Evolutionary conservation across 2,329 filamentous ascomycete genomes (phyloP), one percentile per base, ranked within the genome.

Genomic region (Ophiocordyceps sinensis): DNA sequence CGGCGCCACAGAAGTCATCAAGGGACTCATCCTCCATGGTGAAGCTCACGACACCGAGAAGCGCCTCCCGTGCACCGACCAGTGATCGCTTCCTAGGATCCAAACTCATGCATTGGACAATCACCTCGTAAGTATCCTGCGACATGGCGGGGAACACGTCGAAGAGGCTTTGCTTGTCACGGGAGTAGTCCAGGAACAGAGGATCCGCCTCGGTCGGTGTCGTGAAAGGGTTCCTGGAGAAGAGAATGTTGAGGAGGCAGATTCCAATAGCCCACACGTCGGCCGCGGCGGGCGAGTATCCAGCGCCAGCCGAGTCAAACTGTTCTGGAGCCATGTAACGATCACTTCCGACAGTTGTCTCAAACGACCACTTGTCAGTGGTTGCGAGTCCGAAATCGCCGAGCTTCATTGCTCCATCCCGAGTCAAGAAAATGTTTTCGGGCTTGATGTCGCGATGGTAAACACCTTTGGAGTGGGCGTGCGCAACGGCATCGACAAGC

Each of bases 291-390:
- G 91, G 88, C 42, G 86, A 89, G 65, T 98, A 98, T 44, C 91
- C 91, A 47, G 75, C 77, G 47, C 80, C 81, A 50, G 80, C 77
- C 41, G 88, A 87, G 59, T 96, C 89, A 54, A 91, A 96, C 63
- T 98, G 91, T 64, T 98, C 91, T 5, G 91, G 91, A 42, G 91
- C 88, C 91, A 98, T 98, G 67, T 98, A 98, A 42, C 91, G 86
- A 59, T 98, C 91, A 59, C 91, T 96, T 49, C 91, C 91, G 37
- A 98, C 91, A 46, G 85, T 91, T 47, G 82, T 81, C 68, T 98
- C 91, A 53, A 83, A 83, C 21, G 85, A 93, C 87, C 86, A 94
- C 51, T 79, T 71, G 46, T 94, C 86, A 7, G 79, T 84, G 11
- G 89, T 95, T 40, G 88, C 88, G 47, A 98, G 71, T 41, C 91